Base-by-base conservation (phyloP, 1,284 basidiomycete species). In the Tilletiaria anomala region DNA sequence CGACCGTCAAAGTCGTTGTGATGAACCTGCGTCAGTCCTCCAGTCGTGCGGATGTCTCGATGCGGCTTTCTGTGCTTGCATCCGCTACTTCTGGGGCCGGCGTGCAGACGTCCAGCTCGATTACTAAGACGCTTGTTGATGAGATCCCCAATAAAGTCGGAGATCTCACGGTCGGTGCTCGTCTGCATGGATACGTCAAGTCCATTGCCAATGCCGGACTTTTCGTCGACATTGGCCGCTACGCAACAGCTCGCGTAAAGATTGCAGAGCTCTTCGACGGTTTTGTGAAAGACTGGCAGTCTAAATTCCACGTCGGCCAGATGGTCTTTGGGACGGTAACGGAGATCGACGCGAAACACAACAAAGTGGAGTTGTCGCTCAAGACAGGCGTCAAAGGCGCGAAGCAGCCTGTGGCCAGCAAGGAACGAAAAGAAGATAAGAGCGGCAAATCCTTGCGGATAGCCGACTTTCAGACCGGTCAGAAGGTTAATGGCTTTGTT, bases 201-300 rank as follows among this genome's bases (percentile, higher is more conserved):
- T 82, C 78, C 51, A 73, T 96, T 34, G 76, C 79, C 16, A 80
- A 86, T 38, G 78, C 82, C 56, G 91, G 91, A 12, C 66, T 97
- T n/a, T 96, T 93, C 59, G 84, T 97, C 3, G 77, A 78, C 31
- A 69, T 97, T 17, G 86, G 85, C 14, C 76, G 81, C 37, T 75
- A 76, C 37, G 71, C 93, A 23, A 84, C 87, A 58, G 89, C 83
- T 40, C 78, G 91, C 17, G 80, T 96, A 18, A 87, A 91, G 69
- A 96, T 96, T 65, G 81, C 78, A 65, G 86, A 94, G 69, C 74
- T 93, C 11, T 61, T 62, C 23, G 63, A 66, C 46, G 53, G 22
- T 85, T 91, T 65, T 82, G 89, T 66, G 79, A 91, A 94, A 69
- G 89, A 96, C 40, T 97, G 91, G 89, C 82, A 89, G 70, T 70